Evolutionary conservation across 108 stramenopile genomes (phyloP).

Genomic region (Fragilaria radians): DNA sequence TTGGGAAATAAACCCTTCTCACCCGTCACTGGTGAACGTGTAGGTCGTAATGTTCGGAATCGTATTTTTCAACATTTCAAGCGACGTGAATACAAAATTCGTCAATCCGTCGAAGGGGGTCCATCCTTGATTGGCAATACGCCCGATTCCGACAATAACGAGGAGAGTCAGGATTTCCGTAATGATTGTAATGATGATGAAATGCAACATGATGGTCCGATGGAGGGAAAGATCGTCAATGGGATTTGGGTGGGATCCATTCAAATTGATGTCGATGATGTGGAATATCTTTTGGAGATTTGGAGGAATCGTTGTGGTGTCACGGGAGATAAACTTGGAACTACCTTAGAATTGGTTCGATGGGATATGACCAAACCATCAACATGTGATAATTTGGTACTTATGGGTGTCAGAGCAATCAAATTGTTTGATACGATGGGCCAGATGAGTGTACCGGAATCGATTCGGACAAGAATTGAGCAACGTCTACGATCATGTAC

Average conservation of each 20-base stretch:
- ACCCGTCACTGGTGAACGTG: constrained; percentile 70
- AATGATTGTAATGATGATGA: too few relatives aligned
- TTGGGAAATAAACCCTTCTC: constrained; percentile 88
- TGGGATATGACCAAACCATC: constrained; percentile 68
- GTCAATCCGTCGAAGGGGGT: constrained; percentile 12
- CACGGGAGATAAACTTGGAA: constrained; percentile 68
- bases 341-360: constrained; percentile 58
- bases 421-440: constrained; percentile 53
- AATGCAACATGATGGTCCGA: too few relatives aligned
- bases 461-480: constrained; percentile 29
- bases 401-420: constrained; percentile 56
- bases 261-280: constrained; percentile 78
- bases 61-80: constrained; percentile 61
- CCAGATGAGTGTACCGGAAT: constrained; percentile 27
- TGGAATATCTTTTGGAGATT: constrained; percentile 81
- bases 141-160: too few relatives aligned
- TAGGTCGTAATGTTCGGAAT: constrained; percentile 74
- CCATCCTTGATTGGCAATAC: constrained; percentile 6
- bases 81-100: constrained; percentile 55
- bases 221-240: constrained; percentile 2
- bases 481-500: constrained; percentile 28
- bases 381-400: constrained; percentile 63
- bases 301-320: constrained; percentile 82
- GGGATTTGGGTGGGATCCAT: constrained; percentile 54
- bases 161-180: too few relatives aligned